A percentile compares a stretch with the other conserved stretches of the same genome.
Conservation (phyloP, 1,284 basidiomycete genomes). For the Apiotrichum akiyoshidainum region DNA sequence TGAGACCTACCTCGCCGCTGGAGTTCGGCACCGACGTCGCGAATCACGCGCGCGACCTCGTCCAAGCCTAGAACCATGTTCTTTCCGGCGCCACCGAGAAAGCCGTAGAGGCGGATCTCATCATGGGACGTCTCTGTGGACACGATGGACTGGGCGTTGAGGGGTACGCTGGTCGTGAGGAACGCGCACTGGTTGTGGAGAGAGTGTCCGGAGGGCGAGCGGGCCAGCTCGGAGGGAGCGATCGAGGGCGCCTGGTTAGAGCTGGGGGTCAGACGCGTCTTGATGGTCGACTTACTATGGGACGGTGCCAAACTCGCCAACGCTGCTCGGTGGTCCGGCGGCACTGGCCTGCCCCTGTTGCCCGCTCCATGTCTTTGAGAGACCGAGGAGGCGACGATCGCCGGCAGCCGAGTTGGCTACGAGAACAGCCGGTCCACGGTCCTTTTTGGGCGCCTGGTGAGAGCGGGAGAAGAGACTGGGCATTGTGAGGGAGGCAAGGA, state of each 20-base stretch:
- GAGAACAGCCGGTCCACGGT: constrained; percentile 18
- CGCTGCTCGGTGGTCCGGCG: constrained; percentile 3
- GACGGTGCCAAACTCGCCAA: constrained; percentile 23
- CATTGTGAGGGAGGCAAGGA: constrained; percentile 6
- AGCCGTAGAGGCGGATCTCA: constrained; percentile 33
- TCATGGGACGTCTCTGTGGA: constrained; percentile 35
- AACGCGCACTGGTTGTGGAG: constrained; percentile 36
- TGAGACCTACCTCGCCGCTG: constrained; percentile 56
- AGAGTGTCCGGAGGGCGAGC: constrained; percentile 13
- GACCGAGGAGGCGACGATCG: constrained; percentile 16
- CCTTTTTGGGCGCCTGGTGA: constrained; percentile 21
- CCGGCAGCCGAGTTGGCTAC: constrained; percentile 9
- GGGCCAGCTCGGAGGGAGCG: neutral
- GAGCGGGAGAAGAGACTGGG: constrained; percentile 27
- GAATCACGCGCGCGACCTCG: constrained; percentile 66
- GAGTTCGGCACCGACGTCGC: constrained; percentile 68
- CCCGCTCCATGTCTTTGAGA: constrained; percentile 23
- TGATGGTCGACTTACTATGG: constrained; percentile 5
- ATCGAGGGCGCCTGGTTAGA: neutral
- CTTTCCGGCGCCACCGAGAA: constrained; percentile 34
- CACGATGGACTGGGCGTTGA: constrained; percentile 25
- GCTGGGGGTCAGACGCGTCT: neutral
- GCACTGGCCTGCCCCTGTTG: constrained; percentile 2
- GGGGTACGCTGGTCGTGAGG: constrained; percentile 31
- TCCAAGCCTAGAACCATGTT: constrained; percentile 63